Evolutionary conservation across 139 green algal genomes (phyloP), one percentile per base, ranked within the genome.

Genomic region (Asterochloris erici): DNA sequence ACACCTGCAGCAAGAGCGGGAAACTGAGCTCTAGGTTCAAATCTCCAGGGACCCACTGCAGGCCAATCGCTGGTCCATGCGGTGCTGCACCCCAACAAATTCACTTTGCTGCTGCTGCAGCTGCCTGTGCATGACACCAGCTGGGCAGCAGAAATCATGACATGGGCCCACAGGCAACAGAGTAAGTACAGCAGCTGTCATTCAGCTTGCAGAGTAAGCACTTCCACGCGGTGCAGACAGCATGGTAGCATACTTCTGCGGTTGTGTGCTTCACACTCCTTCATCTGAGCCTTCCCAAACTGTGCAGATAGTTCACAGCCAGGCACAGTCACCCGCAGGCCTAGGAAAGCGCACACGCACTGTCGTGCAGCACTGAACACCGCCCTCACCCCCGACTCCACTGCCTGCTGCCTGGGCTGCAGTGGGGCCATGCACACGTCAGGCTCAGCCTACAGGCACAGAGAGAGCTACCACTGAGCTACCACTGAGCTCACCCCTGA

Each of bases 1-100:
- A 63, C 78, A 81, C 27, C 96, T 85, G 14, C 62, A 77, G 85
- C 96, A 92, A 85, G 95, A 92, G 73, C 77, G 77, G 1, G 92
- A 82, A 4, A 73, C 86, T 1, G 92, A 86, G 6, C 1, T 23
- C 66, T 9, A 23, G 66, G 21, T 71, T 77, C 77, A 78, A 68
- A 82, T 81, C 64, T 95, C 81, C 47, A 91, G 84, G 24, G 73
- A 19, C 68, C 90, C 81, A 82, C 90, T 94, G 47, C 29, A 11
- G 0, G 68, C 0, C 0, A 26, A 0, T 9, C 38, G 12, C 10
- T 62, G 54, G 28, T 24, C 15, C 54, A 69, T 54, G 54, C 17
- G 17, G 19, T 71, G 66, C 66, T 13, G 66, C 6, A 6, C 38
- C 38, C 38, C 38, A 71, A 9, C 6, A 2, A 9, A 1, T 9